Evolutionary conservation across 176 grass and related monocot species (phyloP).

Genomic region (Dactylis glomerata): DNA sequence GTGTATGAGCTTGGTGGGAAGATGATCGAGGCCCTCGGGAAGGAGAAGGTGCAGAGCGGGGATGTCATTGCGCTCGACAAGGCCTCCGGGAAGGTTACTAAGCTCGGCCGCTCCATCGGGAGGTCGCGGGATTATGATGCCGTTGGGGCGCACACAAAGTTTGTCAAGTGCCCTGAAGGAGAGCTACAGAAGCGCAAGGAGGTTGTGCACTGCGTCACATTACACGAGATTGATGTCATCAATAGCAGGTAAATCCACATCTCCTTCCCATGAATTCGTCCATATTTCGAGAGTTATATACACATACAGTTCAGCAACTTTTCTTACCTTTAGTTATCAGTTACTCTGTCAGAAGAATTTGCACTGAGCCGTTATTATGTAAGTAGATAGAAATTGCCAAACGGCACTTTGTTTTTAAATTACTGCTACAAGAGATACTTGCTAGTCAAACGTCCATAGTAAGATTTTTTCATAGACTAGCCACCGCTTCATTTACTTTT

Average conservation of each 20-base stretch:
- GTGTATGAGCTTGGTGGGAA: conserved; percentile 91
- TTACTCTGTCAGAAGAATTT: background rate
- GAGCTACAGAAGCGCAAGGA: conserved; percentile 98
- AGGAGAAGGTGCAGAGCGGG: conserved; percentile 96
- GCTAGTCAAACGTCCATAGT: too few relatives aligned
- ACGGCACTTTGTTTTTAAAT: too few relatives aligned
- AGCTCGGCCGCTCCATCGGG: conserved; percentile 85
- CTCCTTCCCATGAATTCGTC: background rate
- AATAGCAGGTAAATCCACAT: conserved; percentile 69
- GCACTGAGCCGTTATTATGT: background rate
- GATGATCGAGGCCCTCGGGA: conserved; percentile 95
- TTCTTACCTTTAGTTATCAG: background rate
- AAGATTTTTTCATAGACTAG: too few relatives aligned
- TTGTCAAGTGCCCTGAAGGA: conserved; percentile 86
- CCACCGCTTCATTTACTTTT: too few relatives aligned
- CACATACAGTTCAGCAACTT: background rate
- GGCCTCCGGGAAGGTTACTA: conserved; percentile 79
- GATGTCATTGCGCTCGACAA: conserved; percentile 89
- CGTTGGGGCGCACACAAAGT: conserved; percentile 80
- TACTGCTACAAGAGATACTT: too few relatives aligned
- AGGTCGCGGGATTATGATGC: conserved; percentile 87
- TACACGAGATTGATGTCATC: conserved; percentile 99
- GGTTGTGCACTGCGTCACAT: conserved; percentile 91
- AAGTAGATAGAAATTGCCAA: background rate
- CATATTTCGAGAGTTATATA: background rate